Percentiles rank a stretch among this genome's conserved stretches.
Conservation (phyloP, 2,329 filamentous ascomycete genomes). For the Talaromyces sp. region DNA sequence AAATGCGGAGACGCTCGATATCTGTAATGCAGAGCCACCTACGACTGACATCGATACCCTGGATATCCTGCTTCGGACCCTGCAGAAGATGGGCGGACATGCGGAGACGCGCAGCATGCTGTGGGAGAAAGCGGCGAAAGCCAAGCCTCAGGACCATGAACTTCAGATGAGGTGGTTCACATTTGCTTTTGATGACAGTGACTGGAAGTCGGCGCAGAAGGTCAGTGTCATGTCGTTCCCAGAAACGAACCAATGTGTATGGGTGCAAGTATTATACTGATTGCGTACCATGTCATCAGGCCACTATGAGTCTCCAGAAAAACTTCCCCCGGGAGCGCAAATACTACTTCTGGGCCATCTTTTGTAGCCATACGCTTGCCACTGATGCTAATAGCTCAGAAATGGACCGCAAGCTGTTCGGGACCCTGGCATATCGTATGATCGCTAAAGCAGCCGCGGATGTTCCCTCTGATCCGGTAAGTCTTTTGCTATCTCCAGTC, state of each 20-base stretch:
- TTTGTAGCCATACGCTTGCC: conserved; percentile 48
- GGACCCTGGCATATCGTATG: conserved; percentile 55
- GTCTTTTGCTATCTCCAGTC: conserved; percentile 10
- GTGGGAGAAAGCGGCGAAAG: conserved; percentile 53
- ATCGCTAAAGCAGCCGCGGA: conserved; percentile 50
- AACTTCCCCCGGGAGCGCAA: conserved; percentile 52
- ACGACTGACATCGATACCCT: conserved; percentile 50
- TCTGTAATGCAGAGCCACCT: conserved; percentile 47
- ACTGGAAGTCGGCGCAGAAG: conserved; percentile 55
- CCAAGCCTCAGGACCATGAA: conserved; percentile 46
- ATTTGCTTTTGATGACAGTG: conserved; percentile 42
- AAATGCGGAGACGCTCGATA: conserved; percentile 44
- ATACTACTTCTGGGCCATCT: conserved; percentile 54
- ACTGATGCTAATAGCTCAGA: conserved; percentile 41
- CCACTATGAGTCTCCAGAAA: conserved; percentile 53
- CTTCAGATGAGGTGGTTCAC: conserved; percentile 51
- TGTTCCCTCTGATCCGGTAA: conserved; percentile 48
- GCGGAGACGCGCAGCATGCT: conserved; percentile 39
- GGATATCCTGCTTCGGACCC: conserved; percentile 45
- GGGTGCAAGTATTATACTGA: too few relatives aligned
- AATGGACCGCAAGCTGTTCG: conserved; percentile 49
- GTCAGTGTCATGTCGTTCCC: conserved; percentile 30
- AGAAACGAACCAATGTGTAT: not conserved
- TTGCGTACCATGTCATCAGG: conserved; percentile 32
- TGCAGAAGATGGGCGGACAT: conserved; percentile 39